These are phyloP conservation scores for Globisporangium cystogenes DNA, from an alignment of 352 stramenopile species.

Conservation along the genomic window DNA sequence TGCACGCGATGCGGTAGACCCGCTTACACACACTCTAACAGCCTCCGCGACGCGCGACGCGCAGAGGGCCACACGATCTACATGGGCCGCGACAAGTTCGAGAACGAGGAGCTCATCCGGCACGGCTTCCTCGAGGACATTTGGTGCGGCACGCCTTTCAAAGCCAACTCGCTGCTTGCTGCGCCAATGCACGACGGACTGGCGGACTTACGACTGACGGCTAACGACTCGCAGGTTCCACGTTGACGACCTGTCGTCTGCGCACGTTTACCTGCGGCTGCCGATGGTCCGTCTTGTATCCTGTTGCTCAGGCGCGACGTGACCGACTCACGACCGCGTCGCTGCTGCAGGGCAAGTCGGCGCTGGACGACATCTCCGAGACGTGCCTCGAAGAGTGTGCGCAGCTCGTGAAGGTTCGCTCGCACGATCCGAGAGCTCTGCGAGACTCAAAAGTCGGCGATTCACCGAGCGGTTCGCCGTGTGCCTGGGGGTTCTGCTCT, in stretches of 20 bases:
- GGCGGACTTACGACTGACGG: neutral
- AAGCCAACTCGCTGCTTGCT: neutral
- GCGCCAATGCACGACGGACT: neutral
- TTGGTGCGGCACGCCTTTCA: slow-evolving; percentile 40
- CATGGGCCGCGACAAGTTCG: slow-evolving; percentile 98
- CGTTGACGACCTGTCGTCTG: slow-evolving; percentile 96
- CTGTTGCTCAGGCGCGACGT: too few relatives aligned
- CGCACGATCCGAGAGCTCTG: neutral
- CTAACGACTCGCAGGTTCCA: slow-evolving; percentile 82
- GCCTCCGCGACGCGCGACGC: neutral
- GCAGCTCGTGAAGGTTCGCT: slow-evolving; percentile 88
- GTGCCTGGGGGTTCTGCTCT: neutral
- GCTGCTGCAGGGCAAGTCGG: slow-evolving; percentile 48
- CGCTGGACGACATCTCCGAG: slow-evolving; percentile 72
- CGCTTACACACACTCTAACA: neutral
- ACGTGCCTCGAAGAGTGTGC: slow-evolving; percentile 86
- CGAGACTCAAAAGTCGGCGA: neutral
- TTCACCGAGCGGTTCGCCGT: neutral
- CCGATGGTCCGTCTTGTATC: slow-evolving; percentile 49
- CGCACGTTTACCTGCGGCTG: slow-evolving; percentile 97
- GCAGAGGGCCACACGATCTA: slow-evolving; percentile 91
- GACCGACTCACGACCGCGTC: neutral
- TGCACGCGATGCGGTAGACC: neutral
- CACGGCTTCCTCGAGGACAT: slow-evolving; percentile 96
- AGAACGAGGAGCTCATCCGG: slow-evolving; percentile 99